Conservation (phyloP, 2,329 filamentous ascomycete genomes). For the Zarea fungicola region DNA sequence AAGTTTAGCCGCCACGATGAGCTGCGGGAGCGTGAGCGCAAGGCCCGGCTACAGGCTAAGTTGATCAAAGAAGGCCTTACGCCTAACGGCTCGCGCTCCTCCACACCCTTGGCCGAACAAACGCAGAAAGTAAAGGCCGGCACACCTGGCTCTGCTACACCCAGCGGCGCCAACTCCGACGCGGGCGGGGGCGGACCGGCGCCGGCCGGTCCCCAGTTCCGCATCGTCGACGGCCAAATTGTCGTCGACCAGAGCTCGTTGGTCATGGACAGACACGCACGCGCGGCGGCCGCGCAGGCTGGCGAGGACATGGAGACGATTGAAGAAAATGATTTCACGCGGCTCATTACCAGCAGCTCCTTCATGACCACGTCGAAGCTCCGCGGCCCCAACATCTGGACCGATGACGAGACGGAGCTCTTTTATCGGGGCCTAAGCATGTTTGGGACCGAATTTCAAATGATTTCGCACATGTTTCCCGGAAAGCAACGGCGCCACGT, state of each 20-base stretch:
- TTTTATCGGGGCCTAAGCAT: conserved; percentile 72
- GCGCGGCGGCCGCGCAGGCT: conserved; percentile 45
- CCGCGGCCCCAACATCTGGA: conserved; percentile 63
- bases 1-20: conserved; percentile 70
- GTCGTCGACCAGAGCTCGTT: conserved; percentile 64
- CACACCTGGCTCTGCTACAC: conserved; percentile 16
- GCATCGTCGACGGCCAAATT: conserved; percentile 67
- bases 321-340: conserved; percentile 75
- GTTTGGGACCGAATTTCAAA: conserved; percentile 80
- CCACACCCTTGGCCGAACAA: conserved; percentile 6
- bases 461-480: conserved; percentile 72
- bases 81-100: conserved; percentile 17
- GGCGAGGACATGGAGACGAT: conserved; percentile 55
- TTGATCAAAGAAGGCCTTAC: conserved; percentile 22
- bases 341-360: conserved; percentile 62
- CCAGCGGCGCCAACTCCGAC: conserved; percentile 18
- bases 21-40: conserved; percentile 61
- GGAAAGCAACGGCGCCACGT: conserved; percentile 66
- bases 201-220: conserved; percentile 48
- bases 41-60: conserved; percentile 30
- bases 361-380: conserved; percentile 59
- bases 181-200: conserved; percentile 23
- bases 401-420: conserved; percentile 61
- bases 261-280: conserved; percentile 62
- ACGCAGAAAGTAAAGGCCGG: conserved; percentile 13